These are phyloP conservation scores for Phytopythium ostracodes DNA, from an alignment of 352 stramenopile species.

Conservation along the genomic window DNA sequence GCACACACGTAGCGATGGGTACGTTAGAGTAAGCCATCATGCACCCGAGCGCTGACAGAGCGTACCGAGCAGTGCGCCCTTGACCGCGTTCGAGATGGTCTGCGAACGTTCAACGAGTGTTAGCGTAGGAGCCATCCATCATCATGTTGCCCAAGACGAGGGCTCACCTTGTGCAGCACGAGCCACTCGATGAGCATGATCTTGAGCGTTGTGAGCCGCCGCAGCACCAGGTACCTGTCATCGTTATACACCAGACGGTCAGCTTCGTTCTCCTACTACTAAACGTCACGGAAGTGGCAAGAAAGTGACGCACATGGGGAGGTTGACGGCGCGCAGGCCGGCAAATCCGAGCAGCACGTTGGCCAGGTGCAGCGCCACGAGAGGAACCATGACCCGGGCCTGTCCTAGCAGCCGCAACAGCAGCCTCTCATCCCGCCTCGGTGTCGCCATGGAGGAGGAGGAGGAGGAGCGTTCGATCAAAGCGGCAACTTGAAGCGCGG, in stretches of 20 bases:
- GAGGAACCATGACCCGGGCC: conserved; percentile 38
- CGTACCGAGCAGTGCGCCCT: conserved; percentile 57
- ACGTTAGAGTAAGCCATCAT: no score
- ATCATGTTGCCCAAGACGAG: no score
- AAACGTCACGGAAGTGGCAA: no score
- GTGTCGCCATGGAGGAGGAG: not conserved
- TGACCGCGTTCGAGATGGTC: conserved; percentile 44
- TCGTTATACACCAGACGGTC: no score
- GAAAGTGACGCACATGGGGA: conserved; percentile 53
- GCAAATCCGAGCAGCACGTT: conserved; percentile 71
- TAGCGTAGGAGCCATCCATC: no score
- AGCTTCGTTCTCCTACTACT: no score
- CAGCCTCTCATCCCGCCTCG: not conserved
- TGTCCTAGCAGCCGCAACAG: not conserved
- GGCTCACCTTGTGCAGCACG: conserved; percentile 53
- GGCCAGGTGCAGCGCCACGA: conserved; percentile 46
- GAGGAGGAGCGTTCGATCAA: not conserved
- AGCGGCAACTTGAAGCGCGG: not conserved
- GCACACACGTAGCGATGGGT: no score
- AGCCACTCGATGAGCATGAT: conserved; percentile 78
- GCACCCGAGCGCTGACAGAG: no score
- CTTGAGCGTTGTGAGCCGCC: conserved; percentile 66
- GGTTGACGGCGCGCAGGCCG: conserved; percentile 62
- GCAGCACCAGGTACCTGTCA: conserved; percentile 54
- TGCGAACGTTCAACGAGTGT: conserved; percentile 7